phyloP scores from a whole-genome alignment of 2,329 filamentous ascomycete genomes.

The Paecilomyces sp. region DNA sequence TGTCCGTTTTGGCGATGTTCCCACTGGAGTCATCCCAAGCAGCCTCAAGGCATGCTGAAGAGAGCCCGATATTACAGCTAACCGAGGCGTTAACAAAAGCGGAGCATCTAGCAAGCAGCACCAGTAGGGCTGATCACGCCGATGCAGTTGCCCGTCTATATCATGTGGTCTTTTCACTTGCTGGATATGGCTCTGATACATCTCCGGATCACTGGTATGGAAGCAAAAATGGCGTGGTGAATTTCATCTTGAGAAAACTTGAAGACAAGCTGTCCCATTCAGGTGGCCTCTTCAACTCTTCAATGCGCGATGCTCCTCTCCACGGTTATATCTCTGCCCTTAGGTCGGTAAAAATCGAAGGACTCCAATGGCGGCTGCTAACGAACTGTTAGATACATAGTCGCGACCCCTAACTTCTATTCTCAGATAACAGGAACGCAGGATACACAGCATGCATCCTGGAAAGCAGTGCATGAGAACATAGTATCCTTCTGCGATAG shows the following conservation, averaged over 20 bases:
- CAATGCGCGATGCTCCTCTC: slow-evolving; percentile 59
- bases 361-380: slow-evolving; percentile 1
- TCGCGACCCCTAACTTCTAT: slow-evolving; percentile 37
- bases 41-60: slow-evolving; percentile 2
- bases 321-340: slow-evolving; percentile 65
- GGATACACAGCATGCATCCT: slow-evolving; percentile 12
- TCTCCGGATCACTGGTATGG: slow-evolving; percentile 18
- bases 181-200: slow-evolving; percentile 25
- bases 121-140: slow-evolving; percentile 82
- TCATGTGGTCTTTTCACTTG: slow-evolving; percentile 59
- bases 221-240: slow-evolving; percentile 45
- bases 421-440: slow-evolving; percentile 19
- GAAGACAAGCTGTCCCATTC: slow-evolving; percentile 59
- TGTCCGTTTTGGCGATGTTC: slow-evolving; percentile 38
- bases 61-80: slow-evolving; percentile 18
- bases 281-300: slow-evolving; percentile 56
- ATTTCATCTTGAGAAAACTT: slow-evolving; percentile 53
- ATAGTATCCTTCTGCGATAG: slow-evolving; percentile 55
- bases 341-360: slow-evolving; percentile 37
- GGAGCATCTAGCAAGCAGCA: slow-evolving; percentile 41
- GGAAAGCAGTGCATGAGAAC: slow-evolving; percentile 33
- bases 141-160: slow-evolving; percentile 79
- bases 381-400: slow-evolving; percentile 38
- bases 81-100: slow-evolving; percentile 25
- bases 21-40: slow-evolving; percentile 21